Conservation (phyloP, 2,329 filamentous ascomycete genomes). For the Colletotrichum sidae region DNA sequence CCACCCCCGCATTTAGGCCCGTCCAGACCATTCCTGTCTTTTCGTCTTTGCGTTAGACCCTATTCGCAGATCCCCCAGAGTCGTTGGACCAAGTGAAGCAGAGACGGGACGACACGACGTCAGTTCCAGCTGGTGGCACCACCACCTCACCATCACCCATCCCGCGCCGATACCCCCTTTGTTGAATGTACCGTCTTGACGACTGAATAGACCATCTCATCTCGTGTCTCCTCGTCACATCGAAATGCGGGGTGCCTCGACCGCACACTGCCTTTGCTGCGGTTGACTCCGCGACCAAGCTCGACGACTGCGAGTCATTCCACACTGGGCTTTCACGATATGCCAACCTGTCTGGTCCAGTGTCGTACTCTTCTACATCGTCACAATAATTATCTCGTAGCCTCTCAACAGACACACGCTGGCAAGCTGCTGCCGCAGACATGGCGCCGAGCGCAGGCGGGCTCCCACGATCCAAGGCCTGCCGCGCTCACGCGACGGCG, state of each 20-base stretch:
- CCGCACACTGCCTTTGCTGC: conserved; percentile 6
- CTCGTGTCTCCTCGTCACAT: conserved; percentile 29
- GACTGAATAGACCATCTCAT: not conserved
- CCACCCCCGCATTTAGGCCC: conserved; percentile 31
- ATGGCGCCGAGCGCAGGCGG: conserved; percentile 17
- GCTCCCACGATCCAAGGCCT: conserved; percentile 30
- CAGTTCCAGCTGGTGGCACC: conserved; percentile 20
- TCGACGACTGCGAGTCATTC: conserved; percentile 13
- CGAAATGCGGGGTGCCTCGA: conserved; percentile 31
- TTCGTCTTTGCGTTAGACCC: too few species aligned
- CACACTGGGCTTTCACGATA: conserved; percentile 4
- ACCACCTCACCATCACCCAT: conserved; percentile 9
- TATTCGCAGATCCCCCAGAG: too few species aligned
- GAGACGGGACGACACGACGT: conserved; percentile 27
- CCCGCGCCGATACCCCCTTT: not conserved
- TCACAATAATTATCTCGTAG: not conserved
- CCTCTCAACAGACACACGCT: not conserved
- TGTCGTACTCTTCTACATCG: not conserved
- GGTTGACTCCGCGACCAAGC: conserved; percentile 8
- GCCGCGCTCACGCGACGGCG: conserved; percentile 26
- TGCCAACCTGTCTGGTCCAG: not conserved
- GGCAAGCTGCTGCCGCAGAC: not conserved
- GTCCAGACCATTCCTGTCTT: conserved; percentile 22
- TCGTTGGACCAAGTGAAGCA: not conserved
- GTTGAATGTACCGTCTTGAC: conserved; percentile 2